Conservation (phyloP, 2,329 filamentous ascomycete species). For the Xylaria sp. region DNA sequence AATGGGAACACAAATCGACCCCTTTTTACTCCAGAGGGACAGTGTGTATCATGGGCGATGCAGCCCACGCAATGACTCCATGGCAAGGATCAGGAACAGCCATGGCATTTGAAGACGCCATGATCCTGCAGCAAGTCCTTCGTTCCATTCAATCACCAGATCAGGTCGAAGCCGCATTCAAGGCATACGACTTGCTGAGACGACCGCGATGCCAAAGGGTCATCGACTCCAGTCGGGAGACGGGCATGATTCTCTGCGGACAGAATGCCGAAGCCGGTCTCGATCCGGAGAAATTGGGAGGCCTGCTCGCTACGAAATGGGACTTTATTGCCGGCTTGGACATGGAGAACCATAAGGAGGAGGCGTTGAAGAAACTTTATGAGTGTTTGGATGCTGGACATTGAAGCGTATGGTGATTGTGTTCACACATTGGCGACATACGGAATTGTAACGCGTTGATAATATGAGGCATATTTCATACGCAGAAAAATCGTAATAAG, state of each 20-base stretch:
- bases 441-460: no score
- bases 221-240: conserved; percentile 18
- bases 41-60: conserved; percentile 20
- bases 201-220: conserved; percentile 15
- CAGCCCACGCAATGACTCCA: conserved; percentile 19
- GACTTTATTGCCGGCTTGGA: conserved; percentile 7
- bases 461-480: no score
- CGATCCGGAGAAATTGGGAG: conserved; percentile 1
- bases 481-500: no score
- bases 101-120: conserved; percentile 20
- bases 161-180: conserved; percentile 7
- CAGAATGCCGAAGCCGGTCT: not conserved
- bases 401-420: not conserved
- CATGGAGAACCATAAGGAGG: conserved; percentile 1
- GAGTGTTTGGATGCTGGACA: not conserved
- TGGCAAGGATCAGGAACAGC: conserved; percentile 18
- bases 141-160: not conserved
- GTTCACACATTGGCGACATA: not conserved
- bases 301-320: conserved; percentile 6
- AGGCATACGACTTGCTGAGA: conserved; percentile 9
- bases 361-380: not conserved
- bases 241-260: conserved; percentile 15
- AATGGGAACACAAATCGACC: conserved; percentile 20
- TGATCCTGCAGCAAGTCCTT: conserved; percentile 13
- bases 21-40: conserved; percentile 10